These are phyloP conservation scores for Dysphania ambrosioides DNA, from an alignment of 148 eudicot species.

Conservation along the genomic window DNA sequence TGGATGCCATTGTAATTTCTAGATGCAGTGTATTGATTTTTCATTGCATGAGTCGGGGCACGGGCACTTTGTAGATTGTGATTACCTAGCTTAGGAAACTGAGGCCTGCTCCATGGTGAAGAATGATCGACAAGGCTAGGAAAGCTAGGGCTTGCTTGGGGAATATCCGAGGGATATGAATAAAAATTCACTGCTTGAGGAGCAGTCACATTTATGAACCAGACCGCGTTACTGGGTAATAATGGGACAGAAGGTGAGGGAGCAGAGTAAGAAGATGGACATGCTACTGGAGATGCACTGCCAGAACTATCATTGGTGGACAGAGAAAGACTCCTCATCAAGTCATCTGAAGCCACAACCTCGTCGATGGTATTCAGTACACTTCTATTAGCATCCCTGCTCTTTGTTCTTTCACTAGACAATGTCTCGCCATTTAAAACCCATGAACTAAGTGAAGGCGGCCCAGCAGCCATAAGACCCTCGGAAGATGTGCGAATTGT, in stretches of 20 bases:
- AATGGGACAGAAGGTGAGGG: constrained; percentile 72
- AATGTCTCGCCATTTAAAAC: constrained; percentile 49
- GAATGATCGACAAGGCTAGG: constrained; percentile 33
- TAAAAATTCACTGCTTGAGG: constrained; percentile 26
- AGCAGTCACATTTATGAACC: constrained; percentile 35
- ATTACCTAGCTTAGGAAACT: constrained; percentile 32
- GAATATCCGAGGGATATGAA: constrained; percentile 21
- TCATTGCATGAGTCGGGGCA: background rate
- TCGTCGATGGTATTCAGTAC: constrained; percentile 60
- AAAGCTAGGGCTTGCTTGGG: constrained; percentile 26
- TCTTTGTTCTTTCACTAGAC: constrained; percentile 36
- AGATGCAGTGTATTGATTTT: constrained; percentile 27
- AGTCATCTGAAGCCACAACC: constrained; percentile 34
- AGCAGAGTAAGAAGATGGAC: constrained; percentile 35
- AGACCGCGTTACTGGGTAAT: constrained; percentile 48
- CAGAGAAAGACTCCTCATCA: constrained; percentile 38
- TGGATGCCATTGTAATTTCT: constrained; percentile 29
- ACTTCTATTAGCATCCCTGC: constrained; percentile 29
- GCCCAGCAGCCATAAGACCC: constrained; percentile 45
- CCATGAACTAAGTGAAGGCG: constrained; percentile 91
- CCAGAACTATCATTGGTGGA: constrained; percentile 11
- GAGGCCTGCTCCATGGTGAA: constrained; percentile 50
- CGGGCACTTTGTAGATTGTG: constrained; percentile 21
- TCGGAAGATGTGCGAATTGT: constrained; percentile 19
- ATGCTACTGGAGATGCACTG: constrained; percentile 6